Conservation (phyloP, 345 rosid species). For the Syzygium oleosum region DNA sequence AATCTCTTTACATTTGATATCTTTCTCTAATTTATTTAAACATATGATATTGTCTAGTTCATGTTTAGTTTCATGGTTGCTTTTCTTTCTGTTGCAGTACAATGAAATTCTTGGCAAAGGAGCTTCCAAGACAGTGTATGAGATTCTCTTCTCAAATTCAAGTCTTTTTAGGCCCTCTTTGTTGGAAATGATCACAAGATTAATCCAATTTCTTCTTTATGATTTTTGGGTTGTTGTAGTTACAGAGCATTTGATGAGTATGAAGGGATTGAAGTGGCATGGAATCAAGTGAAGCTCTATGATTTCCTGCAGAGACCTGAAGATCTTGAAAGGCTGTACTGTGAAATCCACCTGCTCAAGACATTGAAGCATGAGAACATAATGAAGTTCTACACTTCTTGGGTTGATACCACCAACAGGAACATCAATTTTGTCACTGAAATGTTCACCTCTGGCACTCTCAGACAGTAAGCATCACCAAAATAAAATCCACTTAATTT, state of each 20-base stretch:
- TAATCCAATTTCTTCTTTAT: not conserved
- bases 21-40: not conserved
- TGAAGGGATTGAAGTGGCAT: slow-evolving; percentile 91
- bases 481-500: not conserved
- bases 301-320: slow-evolving; percentile 85
- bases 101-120: slow-evolving; percentile 95
- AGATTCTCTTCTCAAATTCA: slow-evolving; percentile 5
- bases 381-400: slow-evolving; percentile 87
- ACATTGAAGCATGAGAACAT: slow-evolving; percentile 87
- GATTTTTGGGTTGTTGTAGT: slow-evolving; percentile 19
- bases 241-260: slow-evolving; percentile 90
- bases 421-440: slow-evolving; percentile 96
- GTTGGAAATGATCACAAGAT: not conserved
- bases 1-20: not conserved
- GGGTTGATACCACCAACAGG: slow-evolving; percentile 81
- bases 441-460: slow-evolving; percentile 94
- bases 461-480: slow-evolving; percentile 61
- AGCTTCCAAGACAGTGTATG: slow-evolving; percentile 95
- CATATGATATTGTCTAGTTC: not conserved
- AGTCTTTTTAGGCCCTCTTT: not conserved
- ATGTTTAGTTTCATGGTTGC: not conserved
- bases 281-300: slow-evolving; percentile 96
- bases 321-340: slow-evolving; percentile 80
- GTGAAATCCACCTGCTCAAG: slow-evolving; percentile 93
- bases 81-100: slow-evolving; percentile 41